Evolutionary conservation across 1,139 yeast species (phyloP).

Genomic region (Diutina pseudorugosa): DNA sequence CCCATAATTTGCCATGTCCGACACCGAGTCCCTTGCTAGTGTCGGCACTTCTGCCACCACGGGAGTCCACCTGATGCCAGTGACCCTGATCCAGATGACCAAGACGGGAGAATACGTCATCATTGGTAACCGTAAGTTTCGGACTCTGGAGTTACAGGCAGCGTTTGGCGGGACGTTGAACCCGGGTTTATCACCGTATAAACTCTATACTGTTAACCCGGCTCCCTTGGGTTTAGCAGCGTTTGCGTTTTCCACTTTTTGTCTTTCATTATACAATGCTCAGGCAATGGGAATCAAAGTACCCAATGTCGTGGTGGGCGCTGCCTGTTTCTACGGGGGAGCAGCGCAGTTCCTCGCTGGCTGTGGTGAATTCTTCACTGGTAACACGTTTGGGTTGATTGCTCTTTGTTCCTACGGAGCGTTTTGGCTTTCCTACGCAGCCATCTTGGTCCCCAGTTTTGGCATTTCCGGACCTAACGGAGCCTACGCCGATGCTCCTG

Average conservation of each 20-base stretch:
- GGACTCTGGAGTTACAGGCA: constrained; percentile 23
- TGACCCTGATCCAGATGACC: background rate
- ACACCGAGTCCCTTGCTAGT: background rate
- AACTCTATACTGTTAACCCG: constrained; percentile 38
- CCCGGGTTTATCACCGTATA: constrained; percentile 24
- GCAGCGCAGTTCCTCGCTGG: constrained; percentile 55
- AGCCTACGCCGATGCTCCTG: constrained; percentile 34
- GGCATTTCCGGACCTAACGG: constrained; percentile 25
- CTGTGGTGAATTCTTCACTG: constrained; percentile 48
- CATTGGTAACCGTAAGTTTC: constrained; percentile 23
- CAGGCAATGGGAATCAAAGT: constrained; percentile 41
- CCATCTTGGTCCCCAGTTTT: constrained; percentile 43
- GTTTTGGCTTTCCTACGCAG: constrained; percentile 60
- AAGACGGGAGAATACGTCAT: constrained; percentile 11
- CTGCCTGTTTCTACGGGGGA: constrained; percentile 49
- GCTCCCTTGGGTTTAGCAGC: constrained; percentile 50
- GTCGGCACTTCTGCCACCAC: background rate
- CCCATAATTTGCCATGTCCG: background rate
- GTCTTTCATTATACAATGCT: constrained; percentile 35
- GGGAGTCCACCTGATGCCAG: background rate
- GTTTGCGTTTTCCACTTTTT: constrained; percentile 39
- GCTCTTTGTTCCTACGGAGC: constrained; percentile 65
- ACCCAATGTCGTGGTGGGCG: constrained; percentile 34
- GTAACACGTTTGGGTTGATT: constrained; percentile 55
- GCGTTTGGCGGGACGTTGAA: constrained; percentile 33